Conservation (phyloP, 768 basidiomycete genomes). For the Lentinula edodes region DNA sequence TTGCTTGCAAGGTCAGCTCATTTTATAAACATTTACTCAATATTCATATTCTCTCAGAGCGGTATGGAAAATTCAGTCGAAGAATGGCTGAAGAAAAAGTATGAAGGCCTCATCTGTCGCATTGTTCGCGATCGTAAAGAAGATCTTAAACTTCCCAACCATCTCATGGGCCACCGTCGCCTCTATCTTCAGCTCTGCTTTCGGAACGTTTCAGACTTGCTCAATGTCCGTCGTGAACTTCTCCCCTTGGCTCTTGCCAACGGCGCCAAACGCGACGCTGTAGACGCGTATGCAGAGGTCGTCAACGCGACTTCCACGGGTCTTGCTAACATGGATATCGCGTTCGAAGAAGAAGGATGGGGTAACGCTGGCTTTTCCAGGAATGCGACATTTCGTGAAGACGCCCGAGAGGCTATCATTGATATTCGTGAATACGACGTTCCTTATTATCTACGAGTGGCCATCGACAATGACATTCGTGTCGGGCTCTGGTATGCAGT, state of each 20-base stretch:
- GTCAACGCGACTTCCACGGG: slow-evolving; percentile 66
- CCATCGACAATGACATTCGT: slow-evolving; percentile 96
- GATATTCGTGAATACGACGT: slow-evolving; percentile 97
- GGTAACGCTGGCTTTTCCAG: slow-evolving; percentile 21
- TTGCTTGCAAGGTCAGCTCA: slow-evolving; percentile 81
- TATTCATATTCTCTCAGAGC: slow-evolving; percentile 34
- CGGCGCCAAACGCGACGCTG: slow-evolving; percentile 86
- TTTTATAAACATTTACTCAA: not conserved
- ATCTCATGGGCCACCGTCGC: slow-evolving; percentile 90
- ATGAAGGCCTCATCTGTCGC: slow-evolving; percentile 79
- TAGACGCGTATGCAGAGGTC: slow-evolving; percentile 97
- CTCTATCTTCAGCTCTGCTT: slow-evolving; percentile 88
- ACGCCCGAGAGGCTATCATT: slow-evolving; percentile 89
- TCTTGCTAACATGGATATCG: slow-evolving; percentile 58
- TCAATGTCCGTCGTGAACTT: slow-evolving; percentile 81
- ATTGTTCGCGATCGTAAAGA: slow-evolving; percentile 84
- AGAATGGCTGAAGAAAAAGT: slow-evolving; percentile 93
- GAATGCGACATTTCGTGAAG: slow-evolving; percentile 32
- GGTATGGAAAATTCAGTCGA: slow-evolving; percentile 89
- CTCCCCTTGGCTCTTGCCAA: slow-evolving; percentile 88
- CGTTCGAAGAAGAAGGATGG: slow-evolving; percentile 57
- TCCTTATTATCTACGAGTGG: slow-evolving; percentile 96
- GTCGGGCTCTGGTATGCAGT: slow-evolving; percentile 98
- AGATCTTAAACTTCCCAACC: slow-evolving; percentile 93
- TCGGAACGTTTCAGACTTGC: slow-evolving; percentile 89